These are phyloP conservation scores for Podaxis sp. DNA, from an alignment of 768 basidiomycete species.

Conservation along the genomic window DNA sequence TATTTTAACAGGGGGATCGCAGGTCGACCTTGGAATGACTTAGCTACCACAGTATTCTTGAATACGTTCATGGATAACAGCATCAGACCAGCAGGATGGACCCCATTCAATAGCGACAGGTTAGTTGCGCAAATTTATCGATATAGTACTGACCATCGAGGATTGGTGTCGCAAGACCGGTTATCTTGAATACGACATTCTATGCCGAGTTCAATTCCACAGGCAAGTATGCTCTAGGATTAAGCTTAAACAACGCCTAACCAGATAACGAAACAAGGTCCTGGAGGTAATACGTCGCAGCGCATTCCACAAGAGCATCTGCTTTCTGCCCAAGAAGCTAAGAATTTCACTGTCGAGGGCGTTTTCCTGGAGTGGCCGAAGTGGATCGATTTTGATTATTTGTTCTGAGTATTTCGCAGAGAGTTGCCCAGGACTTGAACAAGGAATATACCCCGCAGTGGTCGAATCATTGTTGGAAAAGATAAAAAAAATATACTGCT, in stretches of 20 bases:
- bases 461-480: not conserved
- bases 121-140: slow-evolving; percentile 13
- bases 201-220: slow-evolving; percentile 55
- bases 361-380: slow-evolving; percentile 46
- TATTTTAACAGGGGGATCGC: not conserved
- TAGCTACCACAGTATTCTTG: slow-evolving; percentile 50
- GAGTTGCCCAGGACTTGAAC: too few relatives aligned
- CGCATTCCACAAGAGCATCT: slow-evolving; percentile 45
- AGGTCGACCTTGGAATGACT: slow-evolving; percentile 60
- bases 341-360: slow-evolving; percentile 37
- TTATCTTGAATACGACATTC: slow-evolving; percentile 49
- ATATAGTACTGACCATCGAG: not conserved
- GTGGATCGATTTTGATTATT: slow-evolving; percentile 56
- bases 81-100: slow-evolving; percentile 47
- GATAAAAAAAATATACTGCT: not conserved
- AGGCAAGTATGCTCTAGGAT: slow-evolving; percentile 26
- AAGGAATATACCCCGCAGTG: too few relatives aligned
- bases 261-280: slow-evolving; percentile 32
- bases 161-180: slow-evolving; percentile 24
- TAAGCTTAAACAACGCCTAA: too few relatives aligned
- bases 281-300: slow-evolving; percentile 43
- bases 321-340: slow-evolving; percentile 34
- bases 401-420: slow-evolving; percentile 19
- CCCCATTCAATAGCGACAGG: slow-evolving; percentile 40
- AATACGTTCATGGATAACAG: slow-evolving; percentile 56